Conservation (phyloP, 2,329 filamentous ascomycete species). For the Penicillium glabrum region DNA sequence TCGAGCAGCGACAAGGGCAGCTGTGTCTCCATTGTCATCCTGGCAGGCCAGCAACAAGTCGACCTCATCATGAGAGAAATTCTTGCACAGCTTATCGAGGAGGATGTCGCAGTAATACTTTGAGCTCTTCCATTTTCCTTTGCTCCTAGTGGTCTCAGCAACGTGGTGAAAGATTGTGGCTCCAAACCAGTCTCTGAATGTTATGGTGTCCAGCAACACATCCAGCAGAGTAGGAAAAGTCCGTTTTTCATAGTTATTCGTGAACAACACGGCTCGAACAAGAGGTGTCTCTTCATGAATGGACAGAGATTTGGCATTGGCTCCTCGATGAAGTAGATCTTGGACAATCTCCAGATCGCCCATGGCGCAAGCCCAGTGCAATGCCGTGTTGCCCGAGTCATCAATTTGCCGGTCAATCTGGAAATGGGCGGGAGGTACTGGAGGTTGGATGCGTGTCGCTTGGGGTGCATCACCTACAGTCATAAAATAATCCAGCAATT, state of each 20-base stretch:
- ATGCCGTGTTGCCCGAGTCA: slow-evolving; percentile 83
- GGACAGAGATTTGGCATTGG: slow-evolving; percentile 70
- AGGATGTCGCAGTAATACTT: slow-evolving; percentile 92
- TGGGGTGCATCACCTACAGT: slow-evolving; percentile 75
- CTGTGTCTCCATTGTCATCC: slow-evolving; percentile 87
- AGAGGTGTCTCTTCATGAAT: slow-evolving; percentile 79
- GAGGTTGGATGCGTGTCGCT: slow-evolving; percentile 57
- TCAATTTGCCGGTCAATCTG: slow-evolving; percentile 92
- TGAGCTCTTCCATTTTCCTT: slow-evolving; percentile 83
- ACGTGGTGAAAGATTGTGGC: slow-evolving; percentile 94
- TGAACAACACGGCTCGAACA: slow-evolving; percentile 93
- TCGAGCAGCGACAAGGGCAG: slow-evolving; percentile 80
- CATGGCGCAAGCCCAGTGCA: slow-evolving; percentile 98
- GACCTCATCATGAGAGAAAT: slow-evolving; percentile 72
- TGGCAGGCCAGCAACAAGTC: slow-evolving; percentile 77
- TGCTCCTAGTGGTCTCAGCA: slow-evolving; percentile 79
- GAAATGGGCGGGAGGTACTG: slow-evolving; percentile 80
- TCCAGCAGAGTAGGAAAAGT: slow-evolving; percentile 84
- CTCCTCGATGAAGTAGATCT: slow-evolving; percentile 78
- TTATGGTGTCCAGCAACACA: slow-evolving; percentile 78
- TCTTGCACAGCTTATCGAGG: slow-evolving; percentile 80
- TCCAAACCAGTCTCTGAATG: slow-evolving; percentile 74
- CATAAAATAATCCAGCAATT: slow-evolving; percentile 94
- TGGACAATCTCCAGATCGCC: slow-evolving; percentile 90
- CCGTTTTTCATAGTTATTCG: slow-evolving; percentile 92